Percentiles rank a stretch among this genome's conserved stretches.
phyloP scores from a whole-genome alignment of 2,329 filamentous ascomycete genomes.

The Colletotrichum incanum region DNA sequence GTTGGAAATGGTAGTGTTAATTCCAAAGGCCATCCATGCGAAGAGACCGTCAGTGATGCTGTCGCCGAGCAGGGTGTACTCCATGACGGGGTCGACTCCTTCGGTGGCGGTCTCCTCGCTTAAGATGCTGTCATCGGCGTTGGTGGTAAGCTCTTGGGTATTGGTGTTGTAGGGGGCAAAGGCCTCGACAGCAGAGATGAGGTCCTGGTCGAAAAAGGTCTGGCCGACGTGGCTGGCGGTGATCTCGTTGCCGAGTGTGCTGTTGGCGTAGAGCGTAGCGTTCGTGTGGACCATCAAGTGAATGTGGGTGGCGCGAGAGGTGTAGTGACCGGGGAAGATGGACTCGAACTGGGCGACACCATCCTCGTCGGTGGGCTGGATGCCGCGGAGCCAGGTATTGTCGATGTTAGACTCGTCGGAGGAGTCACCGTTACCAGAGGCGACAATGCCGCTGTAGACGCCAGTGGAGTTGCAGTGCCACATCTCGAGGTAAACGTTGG shows the following conservation, averaged over 20 bases:
- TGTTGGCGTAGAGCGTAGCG: conserved; percentile 52
- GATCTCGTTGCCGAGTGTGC: conserved; percentile 57
- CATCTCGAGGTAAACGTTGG: conserved; percentile 58
- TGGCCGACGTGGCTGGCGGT: conserved; percentile 73
- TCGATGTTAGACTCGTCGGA: conserved; percentile 50
- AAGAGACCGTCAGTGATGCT: conserved; percentile 66
- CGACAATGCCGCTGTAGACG: conserved; percentile 60
- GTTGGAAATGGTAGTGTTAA: conserved; percentile 55
- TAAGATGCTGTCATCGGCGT: conserved; percentile 67
- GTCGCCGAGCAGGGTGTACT: conserved; percentile 72
- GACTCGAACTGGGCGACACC: conserved; percentile 60
- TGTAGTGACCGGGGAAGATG: conserved; percentile 62
- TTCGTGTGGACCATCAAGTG: conserved; percentile 55
- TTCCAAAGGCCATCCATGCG: conserved; percentile 68
- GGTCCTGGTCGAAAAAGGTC: conserved; percentile 72
- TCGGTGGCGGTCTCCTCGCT: conserved; percentile 60
- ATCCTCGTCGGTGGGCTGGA: conserved; percentile 57
- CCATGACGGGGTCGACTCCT: conserved; percentile 70
- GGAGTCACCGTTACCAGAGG: conserved; percentile 53
- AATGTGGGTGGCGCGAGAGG: conserved; percentile 58
- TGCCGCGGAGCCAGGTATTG: conserved; percentile 57
- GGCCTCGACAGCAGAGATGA: conserved; percentile 65
- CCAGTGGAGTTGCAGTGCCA: conserved; percentile 64
- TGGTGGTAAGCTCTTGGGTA: conserved; percentile 61
- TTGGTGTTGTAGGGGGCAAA: conserved; percentile 62